Conservation (phyloP, 768 basidiomycete genomes). For the Termitomyces sp. region DNA sequence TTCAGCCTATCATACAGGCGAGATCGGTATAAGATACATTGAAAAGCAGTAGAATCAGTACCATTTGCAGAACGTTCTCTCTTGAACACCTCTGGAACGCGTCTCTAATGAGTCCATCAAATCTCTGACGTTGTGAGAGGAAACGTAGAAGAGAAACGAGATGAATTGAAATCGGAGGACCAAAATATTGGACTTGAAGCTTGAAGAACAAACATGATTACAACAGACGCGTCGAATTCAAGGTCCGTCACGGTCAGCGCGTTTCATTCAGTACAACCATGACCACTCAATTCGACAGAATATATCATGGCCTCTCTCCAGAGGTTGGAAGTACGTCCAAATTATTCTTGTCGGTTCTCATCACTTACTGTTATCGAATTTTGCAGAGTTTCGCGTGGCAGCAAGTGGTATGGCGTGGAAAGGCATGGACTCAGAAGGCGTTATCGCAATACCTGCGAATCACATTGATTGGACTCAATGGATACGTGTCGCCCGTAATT, state of each 20-base stretch:
- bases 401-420: slow-evolving; percentile 94
- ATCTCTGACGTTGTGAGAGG: slow-evolving; percentile 5
- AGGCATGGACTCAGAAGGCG: slow-evolving; percentile 58
- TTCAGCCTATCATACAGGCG: slow-evolving; percentile 65
- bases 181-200: neutral
- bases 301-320: slow-evolving; percentile 68
- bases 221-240: slow-evolving; percentile 31
- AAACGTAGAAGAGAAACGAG: slow-evolving; percentile 2
- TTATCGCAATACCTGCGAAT: slow-evolving; percentile 55
- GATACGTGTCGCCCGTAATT: slow-evolving; percentile 88
- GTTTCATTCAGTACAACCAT: slow-evolving; percentile 30
- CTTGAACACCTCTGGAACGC: slow-evolving; percentile 60
- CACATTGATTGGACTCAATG: slow-evolving; percentile 90
- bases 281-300: slow-evolving; percentile 81
- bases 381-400: slow-evolving; percentile 83
- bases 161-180: slow-evolving; percentile 3
- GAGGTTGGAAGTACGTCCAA: slow-evolving; percentile 76
- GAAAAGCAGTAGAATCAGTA: slow-evolving; percentile 21
- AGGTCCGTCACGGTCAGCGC: slow-evolving; percentile 32
- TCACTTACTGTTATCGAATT: slow-evolving; percentile 7
- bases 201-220: slow-evolving; percentile 8
- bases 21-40: slow-evolving; percentile 4
- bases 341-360: neutral
- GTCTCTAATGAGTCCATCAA: slow-evolving; percentile 56
- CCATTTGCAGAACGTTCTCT: slow-evolving; percentile 92